A percentile compares a stretch with the other conserved stretches of the same genome.
Evolutionary conservation across 2,329 filamentous ascomycete genomes (phyloP).

Genomic region (Leptosphaerulina australis): DNA sequence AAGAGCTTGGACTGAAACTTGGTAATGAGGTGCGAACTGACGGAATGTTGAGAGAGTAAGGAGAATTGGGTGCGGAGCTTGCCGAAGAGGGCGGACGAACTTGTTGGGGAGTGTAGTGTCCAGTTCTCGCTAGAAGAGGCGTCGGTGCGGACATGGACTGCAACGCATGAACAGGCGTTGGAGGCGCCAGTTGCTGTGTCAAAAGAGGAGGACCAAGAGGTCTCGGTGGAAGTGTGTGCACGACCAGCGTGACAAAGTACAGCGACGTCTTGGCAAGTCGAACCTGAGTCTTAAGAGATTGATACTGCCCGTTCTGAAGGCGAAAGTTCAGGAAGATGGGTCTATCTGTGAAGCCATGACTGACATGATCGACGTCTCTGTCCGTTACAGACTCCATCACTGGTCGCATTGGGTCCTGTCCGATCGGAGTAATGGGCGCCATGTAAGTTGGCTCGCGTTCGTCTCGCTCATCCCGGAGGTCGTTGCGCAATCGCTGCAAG

Average conservation of each 20-base stretch:
- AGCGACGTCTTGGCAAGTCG: slow-evolving; percentile 52
- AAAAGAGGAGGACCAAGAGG: slow-evolving; percentile 38
- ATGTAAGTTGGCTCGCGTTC: slow-evolving; percentile 57
- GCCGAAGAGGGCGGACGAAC: slow-evolving; percentile 39
- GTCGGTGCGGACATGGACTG: slow-evolving; percentile 40
- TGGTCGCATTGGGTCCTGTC: slow-evolving; percentile 51
- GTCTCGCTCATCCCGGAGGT: slow-evolving; percentile 55
- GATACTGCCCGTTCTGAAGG: slow-evolving; percentile 40
- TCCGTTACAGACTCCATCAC: slow-evolving; percentile 51
- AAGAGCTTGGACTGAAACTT: slow-evolving; percentile 43
- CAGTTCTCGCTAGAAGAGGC: slow-evolving; percentile 25
- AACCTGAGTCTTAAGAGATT: slow-evolving; percentile 44
- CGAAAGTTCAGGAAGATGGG: slow-evolving; percentile 51
- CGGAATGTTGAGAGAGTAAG: slow-evolving; percentile 43
- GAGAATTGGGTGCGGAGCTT: slow-evolving; percentile 43
- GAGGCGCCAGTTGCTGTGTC: slow-evolving; percentile 44
- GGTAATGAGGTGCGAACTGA: slow-evolving; percentile 45
- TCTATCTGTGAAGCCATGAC: slow-evolving; percentile 51
- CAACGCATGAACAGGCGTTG: slow-evolving; percentile 32
- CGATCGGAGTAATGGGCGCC: slow-evolving; percentile 55
- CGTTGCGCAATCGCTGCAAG: slow-evolving; percentile 53
- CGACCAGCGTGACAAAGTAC: slow-evolving; percentile 55
- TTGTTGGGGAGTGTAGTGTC: slow-evolving; percentile 38
- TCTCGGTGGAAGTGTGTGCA: slow-evolving; percentile 36
- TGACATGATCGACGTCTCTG: slow-evolving; percentile 53